These are phyloP conservation scores for Nicotiana rustica DNA, from an alignment of 305 asterid genomes.

Conservation along the genomic window DNA sequence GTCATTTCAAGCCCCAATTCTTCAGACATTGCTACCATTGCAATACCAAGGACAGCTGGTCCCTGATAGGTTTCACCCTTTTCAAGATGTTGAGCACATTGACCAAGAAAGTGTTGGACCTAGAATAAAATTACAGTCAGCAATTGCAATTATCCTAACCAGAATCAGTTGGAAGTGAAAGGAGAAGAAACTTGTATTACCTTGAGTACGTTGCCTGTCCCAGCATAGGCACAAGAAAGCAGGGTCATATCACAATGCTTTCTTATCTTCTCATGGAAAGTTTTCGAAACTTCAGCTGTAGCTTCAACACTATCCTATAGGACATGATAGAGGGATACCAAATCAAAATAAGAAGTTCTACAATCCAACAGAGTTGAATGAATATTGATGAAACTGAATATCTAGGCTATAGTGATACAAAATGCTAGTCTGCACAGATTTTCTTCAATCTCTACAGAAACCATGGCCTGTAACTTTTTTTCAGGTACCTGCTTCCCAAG, in stretches of 20 bases:
- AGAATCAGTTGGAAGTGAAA: neutral
- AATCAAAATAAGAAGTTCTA: neutral
- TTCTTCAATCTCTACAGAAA: neutral
- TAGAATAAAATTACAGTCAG: constrained; percentile 45
- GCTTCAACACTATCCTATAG: constrained; percentile 91
- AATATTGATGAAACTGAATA: neutral
- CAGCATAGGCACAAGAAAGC: constrained; percentile 96
- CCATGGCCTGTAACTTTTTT: neutral
- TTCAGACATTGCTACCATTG: constrained; percentile 91
- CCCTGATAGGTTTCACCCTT: constrained; percentile 80
- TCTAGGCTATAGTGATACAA: neutral
- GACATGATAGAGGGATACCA: constrained; percentile 35
- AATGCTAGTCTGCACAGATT: constrained; percentile 21
- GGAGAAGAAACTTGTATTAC: constrained; percentile 41
- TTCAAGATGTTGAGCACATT: constrained; percentile 80
- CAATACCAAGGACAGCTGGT: constrained; percentile 90
- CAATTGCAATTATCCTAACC: neutral
- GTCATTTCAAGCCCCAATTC: constrained; percentile 86
- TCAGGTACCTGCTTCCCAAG: constrained; percentile 91
- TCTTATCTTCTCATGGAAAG: constrained; percentile 85
- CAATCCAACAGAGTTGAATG: neutral
- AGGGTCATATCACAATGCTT: constrained; percentile 91
- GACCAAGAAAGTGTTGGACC: constrained; percentile 86
- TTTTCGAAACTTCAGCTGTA: constrained; percentile 86
- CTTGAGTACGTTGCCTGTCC: constrained; percentile 97